Conservation (phyloP, 2,329 filamentous ascomycete species). For the Curvularia spicifera region DNA sequence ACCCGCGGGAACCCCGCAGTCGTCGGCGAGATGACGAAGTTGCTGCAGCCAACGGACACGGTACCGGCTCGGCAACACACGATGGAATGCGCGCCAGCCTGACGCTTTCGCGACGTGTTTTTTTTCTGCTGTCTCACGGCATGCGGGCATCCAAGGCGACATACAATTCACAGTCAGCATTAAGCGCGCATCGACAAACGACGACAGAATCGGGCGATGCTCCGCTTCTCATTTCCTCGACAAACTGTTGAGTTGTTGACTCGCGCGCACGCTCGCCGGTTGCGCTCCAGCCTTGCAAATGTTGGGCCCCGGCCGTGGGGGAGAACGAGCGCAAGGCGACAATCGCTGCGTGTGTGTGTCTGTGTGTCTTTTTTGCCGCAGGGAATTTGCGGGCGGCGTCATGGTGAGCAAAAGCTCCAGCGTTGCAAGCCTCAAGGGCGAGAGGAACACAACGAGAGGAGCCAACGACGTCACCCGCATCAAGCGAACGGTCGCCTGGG, state of each 20-base stretch:
- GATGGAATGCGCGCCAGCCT: background rate
- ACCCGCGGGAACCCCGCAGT: conserved; percentile 28
- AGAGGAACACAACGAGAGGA: background rate
- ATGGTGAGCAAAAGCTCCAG: conserved; percentile 2
- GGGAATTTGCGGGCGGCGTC: background rate
- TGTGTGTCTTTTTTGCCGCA: background rate
- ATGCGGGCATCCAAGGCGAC: background rate
- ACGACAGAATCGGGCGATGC: conserved; percentile 21
- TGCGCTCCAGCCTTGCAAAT: conserved; percentile 19
- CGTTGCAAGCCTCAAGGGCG: too few relatives aligned
- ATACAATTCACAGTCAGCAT: conserved; percentile 2
- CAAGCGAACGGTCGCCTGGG: conserved; percentile 13
- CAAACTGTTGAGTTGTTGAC: conserved; percentile 38
- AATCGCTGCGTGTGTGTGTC: background rate
- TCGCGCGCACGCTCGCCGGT: conserved; percentile 22
- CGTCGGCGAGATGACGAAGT: conserved; percentile 25
- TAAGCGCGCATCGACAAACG: conserved; percentile 9
- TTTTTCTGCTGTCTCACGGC: background rate
- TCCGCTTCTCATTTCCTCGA: conserved; percentile 33
- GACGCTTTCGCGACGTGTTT: background rate
- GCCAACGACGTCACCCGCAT: conserved; percentile 23
- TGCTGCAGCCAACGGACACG: conserved; percentile 19
- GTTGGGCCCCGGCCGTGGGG: conserved; percentile 8
- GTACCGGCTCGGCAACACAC: conserved; percentile 16
- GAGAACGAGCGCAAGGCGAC: background rate